Base-by-base conservation (phyloP, 768 basidiomycete species). In the Mycena sanguinolenta region DNA sequence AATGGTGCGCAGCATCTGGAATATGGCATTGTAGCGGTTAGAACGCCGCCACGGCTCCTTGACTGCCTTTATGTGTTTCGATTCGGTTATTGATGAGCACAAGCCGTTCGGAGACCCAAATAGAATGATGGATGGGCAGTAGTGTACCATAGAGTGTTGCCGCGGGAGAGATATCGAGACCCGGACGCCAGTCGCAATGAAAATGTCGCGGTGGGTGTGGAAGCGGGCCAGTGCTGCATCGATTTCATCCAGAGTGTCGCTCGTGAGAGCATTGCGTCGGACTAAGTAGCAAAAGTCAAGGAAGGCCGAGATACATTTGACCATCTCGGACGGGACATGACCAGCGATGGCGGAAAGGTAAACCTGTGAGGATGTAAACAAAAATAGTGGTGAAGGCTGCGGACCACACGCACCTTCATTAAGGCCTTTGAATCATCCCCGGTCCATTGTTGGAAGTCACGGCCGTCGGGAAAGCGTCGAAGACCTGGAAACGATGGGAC, bases 361-460 rank as follows among this genome's bases (percentile, higher is more conserved):
- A 12, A 80, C 79, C 77, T 80, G 23, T 10, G 25, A 50, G 1
- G 39, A 14, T 57, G 42, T 21, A 16, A 38, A 16, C 16, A 38
- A 10, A 10, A 16, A 16, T 38, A 38, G 38, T 10, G 12, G 16
- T 16, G 38, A 38, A 12, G 38, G 38, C 12, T 38, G 38, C 12
- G 38, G n/a, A n/a, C n/a, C 38, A 38, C 16, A 4, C 38, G 14
- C 25, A 58, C 77, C 75, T 80, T 81, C 78, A 81, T 81, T 10
- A 81, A 34, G 0, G 73, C 76, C 46, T 81, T 81, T 0, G 74
- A 80, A 14, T 80, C 72, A 32, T 80, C 53, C 4, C 79, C 72
- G 0, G 78, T 81, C 80, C 80, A 81, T 67, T 58, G 59, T 12
- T 25, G 17, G 21, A 61, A 61, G 36, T 50, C 59, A 10, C 46